Conservation (phyloP, 306 rosid species). For the peach (Prunus persica) region Prunus_persica_NCBIv2 NC_034012.1:10054001-10054500, state of each 20-base stretch:
- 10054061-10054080: constrained; percentile 9
- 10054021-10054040: constrained; percentile 62
- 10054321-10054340: too few relatives aligned
- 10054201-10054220: neutral
- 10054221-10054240: neutral
- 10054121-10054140: neutral
- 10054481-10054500: too few relatives aligned
- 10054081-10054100: neutral
- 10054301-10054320: neutral
- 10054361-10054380: too few relatives aligned
- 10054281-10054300: neutral
- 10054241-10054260: neutral
- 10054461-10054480: too few relatives aligned
- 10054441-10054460: too few relatives aligned
- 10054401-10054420: too few relatives aligned
- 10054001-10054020: constrained; percentile 49
- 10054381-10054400: too few relatives aligned
- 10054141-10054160: neutral
- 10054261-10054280: neutral
- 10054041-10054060: constrained; percentile 62
- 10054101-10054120: neutral
- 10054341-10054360: too few relatives aligned
- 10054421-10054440: too few relatives aligned
- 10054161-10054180: neutral
- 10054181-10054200: neutral